Conservation (phyloP, 2,329 filamentous ascomycete genomes). For the Penicillium janthinellum region DNA sequence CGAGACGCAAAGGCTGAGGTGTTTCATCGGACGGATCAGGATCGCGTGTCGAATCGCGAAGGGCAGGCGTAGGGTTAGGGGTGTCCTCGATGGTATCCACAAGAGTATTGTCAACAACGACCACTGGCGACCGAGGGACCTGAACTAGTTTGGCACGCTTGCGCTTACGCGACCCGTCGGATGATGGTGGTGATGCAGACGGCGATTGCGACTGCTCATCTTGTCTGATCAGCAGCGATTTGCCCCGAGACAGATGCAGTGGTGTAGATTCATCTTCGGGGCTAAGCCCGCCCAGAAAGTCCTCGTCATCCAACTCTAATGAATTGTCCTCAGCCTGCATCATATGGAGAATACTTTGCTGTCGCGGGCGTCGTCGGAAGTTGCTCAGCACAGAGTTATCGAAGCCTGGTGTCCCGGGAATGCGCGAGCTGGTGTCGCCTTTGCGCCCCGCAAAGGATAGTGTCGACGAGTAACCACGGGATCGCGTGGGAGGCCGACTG, state of each 20-base stretch:
- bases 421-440: constrained; percentile 37
- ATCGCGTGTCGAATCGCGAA: constrained; percentile 3
- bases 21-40: constrained; percentile 11
- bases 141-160: constrained; percentile 35
- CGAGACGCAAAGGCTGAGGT: constrained; percentile 15
- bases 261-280: constrained; percentile 51
- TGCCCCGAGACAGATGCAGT: constrained; percentile 38
- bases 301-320: constrained; percentile 41
- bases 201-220: constrained; percentile 25
- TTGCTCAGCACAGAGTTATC: constrained; percentile 49
- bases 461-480: constrained; percentile 45
- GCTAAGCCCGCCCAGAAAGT: constrained; percentile 46
- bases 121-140: constrained; percentile 29
- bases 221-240: constrained; percentile 30
- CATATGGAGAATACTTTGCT: constrained; percentile 49
- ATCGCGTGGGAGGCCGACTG: constrained; percentile 40
- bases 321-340: constrained; percentile 46
- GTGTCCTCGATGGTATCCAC: constrained; percentile 26
- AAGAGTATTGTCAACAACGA: constrained; percentile 23
- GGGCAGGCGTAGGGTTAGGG: constrained; percentile 19
- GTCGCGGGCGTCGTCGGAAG: constrained; percentile 47
- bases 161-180: constrained; percentile 41
- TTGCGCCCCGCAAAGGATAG: constrained; percentile 41
- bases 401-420: constrained; percentile 45
- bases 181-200: constrained; percentile 29